These are phyloP conservation scores for Pichia terricola DNA, from an alignment of 1,139 yeast genomes.

Conservation along the genomic window DNA sequence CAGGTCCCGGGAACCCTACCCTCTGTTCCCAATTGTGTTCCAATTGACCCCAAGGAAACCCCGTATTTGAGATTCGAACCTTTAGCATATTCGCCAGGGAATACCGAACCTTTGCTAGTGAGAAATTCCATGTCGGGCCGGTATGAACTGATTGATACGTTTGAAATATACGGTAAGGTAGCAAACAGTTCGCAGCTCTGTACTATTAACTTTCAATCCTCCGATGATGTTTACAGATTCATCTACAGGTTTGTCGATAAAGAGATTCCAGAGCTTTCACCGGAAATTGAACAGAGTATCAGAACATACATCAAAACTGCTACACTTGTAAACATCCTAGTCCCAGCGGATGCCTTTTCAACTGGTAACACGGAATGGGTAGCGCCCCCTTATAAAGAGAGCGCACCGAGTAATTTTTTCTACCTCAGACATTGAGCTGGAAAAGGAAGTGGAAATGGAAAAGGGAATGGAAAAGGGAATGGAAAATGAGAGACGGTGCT, in stretches of 20 bases:
- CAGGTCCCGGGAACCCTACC: too few species aligned
- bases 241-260: background rate
- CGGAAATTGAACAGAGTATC: background rate
- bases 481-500: too few species aligned
- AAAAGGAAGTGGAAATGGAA: too few species aligned
- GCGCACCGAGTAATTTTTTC: constrained; percentile 2
- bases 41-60: too few species aligned
- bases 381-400: constrained; percentile 2
- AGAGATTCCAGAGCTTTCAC: background rate
- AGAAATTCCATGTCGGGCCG: constrained; percentile 2
- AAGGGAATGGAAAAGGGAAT: too few species aligned
- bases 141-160: constrained; percentile 7
- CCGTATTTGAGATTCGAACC: background rate
- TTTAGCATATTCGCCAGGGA: background rate
- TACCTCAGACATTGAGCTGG: background rate
- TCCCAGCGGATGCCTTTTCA: background rate
- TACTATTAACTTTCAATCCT: constrained; percentile 4
- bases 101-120: constrained; percentile 1
- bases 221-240: constrained; percentile 7
- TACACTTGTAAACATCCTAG: background rate
- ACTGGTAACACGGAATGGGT: background rate
- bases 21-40: too few species aligned
- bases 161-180: constrained; percentile 9
- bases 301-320: background rate
- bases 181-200: background rate